A percentile compares a stretch with the other conserved stretches of the same genome.
Conservation (phyloP, 129 eudicot genomes). For the Deinandra increscens region DNA sequence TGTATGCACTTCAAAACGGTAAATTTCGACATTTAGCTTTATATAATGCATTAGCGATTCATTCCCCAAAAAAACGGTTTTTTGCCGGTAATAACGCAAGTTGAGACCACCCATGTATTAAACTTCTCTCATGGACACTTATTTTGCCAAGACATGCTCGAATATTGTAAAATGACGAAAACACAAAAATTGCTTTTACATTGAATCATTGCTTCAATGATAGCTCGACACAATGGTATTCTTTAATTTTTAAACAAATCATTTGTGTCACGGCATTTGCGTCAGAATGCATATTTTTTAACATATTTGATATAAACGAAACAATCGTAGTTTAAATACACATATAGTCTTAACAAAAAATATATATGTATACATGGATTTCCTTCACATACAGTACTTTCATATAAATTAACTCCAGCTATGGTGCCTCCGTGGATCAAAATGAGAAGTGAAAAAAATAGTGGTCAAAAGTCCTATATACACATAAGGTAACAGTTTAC, state of each 20-base stretch:
- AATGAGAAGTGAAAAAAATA: background rate
- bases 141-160: background rate
- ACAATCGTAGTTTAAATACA: background rate
- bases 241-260: background rate
- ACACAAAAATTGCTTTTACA: background rate
- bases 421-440: conserved; percentile 12
- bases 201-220: background rate
- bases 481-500: conserved; percentile 36
- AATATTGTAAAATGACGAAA: background rate
- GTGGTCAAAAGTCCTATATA: background rate
- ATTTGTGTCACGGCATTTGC: background rate
- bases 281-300: background rate
- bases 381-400: background rate
- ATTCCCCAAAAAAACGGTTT: background rate
- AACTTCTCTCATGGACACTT: background rate
- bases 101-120: background rate
- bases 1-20: background rate
- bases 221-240: background rate
- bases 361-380: background rate
- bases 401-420: background rate
- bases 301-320: background rate
- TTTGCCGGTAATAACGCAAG: background rate
- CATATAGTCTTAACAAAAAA: background rate
- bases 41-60: background rate
- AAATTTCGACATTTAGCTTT: background rate